A percentile compares a stretch with the other conserved stretches of the same genome.
Conservation (phyloP, 108 stramenopile genomes). For the Epithemia pelagica region DNA sequence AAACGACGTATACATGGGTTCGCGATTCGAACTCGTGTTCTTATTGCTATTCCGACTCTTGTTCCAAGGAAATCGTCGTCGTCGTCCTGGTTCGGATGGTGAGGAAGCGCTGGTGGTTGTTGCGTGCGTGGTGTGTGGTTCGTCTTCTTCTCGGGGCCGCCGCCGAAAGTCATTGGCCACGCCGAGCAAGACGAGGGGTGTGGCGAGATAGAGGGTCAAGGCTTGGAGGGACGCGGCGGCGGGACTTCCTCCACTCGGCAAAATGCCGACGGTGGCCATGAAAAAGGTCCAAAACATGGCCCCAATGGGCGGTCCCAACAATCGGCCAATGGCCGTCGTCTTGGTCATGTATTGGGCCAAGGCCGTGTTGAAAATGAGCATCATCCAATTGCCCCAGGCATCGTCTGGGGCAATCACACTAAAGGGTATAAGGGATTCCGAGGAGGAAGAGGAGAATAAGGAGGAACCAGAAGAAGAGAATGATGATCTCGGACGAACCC, state of each 20-base stretch:
- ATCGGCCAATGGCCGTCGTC: slow-evolving; percentile 44
- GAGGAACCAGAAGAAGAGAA: background rate
- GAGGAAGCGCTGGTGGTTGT: background rate
- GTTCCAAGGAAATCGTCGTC: background rate
- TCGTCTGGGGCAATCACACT: slow-evolving; percentile 29
- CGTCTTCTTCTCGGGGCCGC: background rate
- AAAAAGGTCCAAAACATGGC: slow-evolving; percentile 73
- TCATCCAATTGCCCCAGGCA: slow-evolving; percentile 65
- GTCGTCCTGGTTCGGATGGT: background rate
- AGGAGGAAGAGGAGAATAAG: background rate
- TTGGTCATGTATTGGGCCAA: slow-evolving; percentile 47
- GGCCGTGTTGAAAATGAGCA: slow-evolving; percentile 31
- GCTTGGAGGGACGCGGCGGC: slow-evolving; percentile 38
- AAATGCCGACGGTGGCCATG: slow-evolving; percentile 51
- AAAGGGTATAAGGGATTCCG: background rate
- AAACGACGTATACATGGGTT: slow-evolving; percentile 54
- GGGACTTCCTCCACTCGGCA: slow-evolving; percentile 52
- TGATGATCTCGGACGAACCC: background rate
- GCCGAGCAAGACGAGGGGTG: slow-evolving; percentile 69
- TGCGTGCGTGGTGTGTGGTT: background rate
- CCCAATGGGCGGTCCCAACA: slow-evolving; percentile 71
- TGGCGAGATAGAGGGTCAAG: slow-evolving; percentile 48
- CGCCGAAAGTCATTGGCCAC: slow-evolving; percentile 35
- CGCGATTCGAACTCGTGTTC: background rate
- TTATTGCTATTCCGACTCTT: background rate